Percentiles rank a stretch among this genome's conserved stretches.
Conservation (phyloP, 345 rosid species). For the Kernera saxatilis region DNA sequence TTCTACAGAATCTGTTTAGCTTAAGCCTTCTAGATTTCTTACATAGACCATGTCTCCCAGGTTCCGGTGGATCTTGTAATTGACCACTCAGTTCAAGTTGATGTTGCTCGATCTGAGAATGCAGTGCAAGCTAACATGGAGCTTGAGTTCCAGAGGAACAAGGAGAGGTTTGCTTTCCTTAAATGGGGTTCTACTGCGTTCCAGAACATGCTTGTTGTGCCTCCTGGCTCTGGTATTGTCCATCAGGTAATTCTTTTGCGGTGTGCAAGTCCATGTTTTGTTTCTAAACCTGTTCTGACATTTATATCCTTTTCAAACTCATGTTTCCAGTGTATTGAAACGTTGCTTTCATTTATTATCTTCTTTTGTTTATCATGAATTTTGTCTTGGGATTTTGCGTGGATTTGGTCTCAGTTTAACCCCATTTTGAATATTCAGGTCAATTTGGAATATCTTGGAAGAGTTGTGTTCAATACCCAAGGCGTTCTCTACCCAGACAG, state of each 20-base stretch:
- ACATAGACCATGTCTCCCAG: constrained; percentile 24
- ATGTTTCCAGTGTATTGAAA: neutral
- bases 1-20: neutral
- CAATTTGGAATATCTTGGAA: constrained; percentile 83
- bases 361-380: neutral
- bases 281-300: neutral
- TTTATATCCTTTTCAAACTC: neutral
- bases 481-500: constrained; percentile 90
- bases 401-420: neutral
- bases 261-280: neutral
- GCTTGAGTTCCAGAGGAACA: constrained; percentile 76
- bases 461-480: constrained; percentile 79
- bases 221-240: constrained; percentile 95
- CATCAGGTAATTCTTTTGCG: constrained; percentile 63
- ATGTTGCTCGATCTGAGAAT: constrained; percentile 86
- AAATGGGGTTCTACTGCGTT: constrained; percentile 96
- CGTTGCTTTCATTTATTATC: neutral
- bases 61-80: constrained; percentile 98
- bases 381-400: neutral
- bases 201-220: constrained; percentile 91
- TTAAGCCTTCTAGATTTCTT: neutral
- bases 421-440: constrained; percentile 41
- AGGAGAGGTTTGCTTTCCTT: constrained; percentile 89
- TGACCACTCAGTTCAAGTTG: constrained; percentile 95
- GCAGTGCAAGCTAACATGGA: constrained; percentile 96